phyloP scores from a whole-genome alignment of 306 rosid species.

The Vachellia collinsii region DNA sequence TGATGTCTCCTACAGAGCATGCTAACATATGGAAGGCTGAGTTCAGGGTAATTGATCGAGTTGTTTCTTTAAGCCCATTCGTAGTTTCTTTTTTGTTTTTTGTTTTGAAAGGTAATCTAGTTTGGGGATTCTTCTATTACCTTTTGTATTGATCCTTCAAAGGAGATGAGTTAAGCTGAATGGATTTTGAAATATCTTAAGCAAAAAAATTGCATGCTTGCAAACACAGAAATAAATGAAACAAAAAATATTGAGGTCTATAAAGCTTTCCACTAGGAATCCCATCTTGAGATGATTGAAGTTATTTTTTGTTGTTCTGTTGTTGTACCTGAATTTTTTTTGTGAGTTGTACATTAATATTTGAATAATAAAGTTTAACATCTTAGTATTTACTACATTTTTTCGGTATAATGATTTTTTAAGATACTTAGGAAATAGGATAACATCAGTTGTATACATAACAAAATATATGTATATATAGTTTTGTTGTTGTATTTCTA shows the following conservation, averaged over 20 bases:
- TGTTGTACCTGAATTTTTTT: background rate
- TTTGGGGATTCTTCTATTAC: slow-evolving; percentile 13
- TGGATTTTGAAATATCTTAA: background rate
- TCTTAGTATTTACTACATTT: background rate
- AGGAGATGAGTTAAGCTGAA: slow-evolving; percentile 14
- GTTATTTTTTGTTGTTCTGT: background rate
- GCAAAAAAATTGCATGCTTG: background rate
- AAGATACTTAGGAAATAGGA: background rate
- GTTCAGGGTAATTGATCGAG: slow-evolving; percentile 55
- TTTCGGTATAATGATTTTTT: background rate
- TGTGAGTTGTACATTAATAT: background rate
- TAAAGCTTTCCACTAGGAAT: background rate
- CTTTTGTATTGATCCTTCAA: slow-evolving; percentile 19
- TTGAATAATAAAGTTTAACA: background rate
- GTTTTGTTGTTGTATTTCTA: background rate
- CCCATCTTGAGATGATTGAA: no score
- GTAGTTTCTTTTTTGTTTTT: background rate
- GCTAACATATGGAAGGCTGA: slow-evolving; percentile 85
- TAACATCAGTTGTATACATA: background rate
- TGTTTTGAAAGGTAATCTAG: slow-evolving; percentile 28
- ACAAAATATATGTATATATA: background rate
- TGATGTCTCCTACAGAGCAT: slow-evolving; percentile 75
- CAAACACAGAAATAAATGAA: slow-evolving; percentile 14
- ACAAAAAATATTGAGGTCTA: slow-evolving; percentile 2
- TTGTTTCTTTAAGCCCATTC: slow-evolving; percentile 9